Evolutionary conservation across 2,329 filamentous ascomycete genomes (phyloP).

Genomic region (Ophiostoma angusticollis): DNA sequence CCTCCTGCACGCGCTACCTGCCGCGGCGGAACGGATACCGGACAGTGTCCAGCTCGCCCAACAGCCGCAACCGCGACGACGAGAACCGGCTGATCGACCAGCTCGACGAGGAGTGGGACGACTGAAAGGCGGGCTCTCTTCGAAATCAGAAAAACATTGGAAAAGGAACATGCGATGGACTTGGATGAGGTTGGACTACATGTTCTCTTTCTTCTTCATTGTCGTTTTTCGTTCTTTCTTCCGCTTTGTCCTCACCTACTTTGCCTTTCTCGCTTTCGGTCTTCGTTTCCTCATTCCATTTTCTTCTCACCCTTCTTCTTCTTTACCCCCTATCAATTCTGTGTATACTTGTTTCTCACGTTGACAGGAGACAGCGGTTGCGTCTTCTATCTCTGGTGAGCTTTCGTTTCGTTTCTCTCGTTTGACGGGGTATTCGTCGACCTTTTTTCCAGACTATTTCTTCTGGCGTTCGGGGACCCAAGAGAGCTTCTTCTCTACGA

Average conservation of each 20-base stretch:
- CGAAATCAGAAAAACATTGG: neutral
- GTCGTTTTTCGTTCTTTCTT: neutral
- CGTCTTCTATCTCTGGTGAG: neutral
- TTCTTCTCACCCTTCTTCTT: neutral
- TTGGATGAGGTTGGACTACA: neutral
- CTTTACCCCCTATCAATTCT: neutral
- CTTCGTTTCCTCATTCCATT: neutral
- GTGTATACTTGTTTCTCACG: neutral
- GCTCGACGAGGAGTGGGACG: conserved; percentile 94
- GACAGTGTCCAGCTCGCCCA: conserved; percentile 43
- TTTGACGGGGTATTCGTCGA: too few relatives aligned
- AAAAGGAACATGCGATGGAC: neutral
- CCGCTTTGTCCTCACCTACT: neutral
- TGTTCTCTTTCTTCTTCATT: neutral
- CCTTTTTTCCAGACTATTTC: too few relatives aligned
- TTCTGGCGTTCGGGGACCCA: too few relatives aligned
- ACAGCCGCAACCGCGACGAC: conserved; percentile 50
- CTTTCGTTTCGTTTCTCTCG: too few relatives aligned
- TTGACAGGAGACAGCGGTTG: too few relatives aligned
- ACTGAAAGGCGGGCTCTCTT: neutral
- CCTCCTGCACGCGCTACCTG: conserved; percentile 55
- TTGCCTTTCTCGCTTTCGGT: neutral
- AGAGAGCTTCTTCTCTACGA: too few relatives aligned
- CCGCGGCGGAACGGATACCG: conserved; percentile 56
- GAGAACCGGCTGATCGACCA: conserved; percentile 94